These are phyloP conservation scores for Puccinia polysora DNA, from an alignment of 1,284 basidiomycete genomes.

Conservation along the genomic window DNA sequence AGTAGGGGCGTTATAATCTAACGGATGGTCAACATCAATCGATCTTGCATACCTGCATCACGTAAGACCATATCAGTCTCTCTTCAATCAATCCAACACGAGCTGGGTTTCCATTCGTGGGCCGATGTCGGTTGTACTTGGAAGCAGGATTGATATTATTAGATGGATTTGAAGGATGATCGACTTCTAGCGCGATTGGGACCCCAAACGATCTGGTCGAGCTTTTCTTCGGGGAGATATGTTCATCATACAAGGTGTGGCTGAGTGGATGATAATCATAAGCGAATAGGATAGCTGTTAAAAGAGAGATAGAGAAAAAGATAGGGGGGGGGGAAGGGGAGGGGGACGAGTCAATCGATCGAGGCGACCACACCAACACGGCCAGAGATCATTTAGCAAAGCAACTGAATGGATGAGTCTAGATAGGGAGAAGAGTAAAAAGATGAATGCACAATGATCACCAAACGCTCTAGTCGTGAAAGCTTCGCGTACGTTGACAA, in stretches of 20 bases:
- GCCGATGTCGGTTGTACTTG: conserved; percentile 32
- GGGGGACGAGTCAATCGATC: no score
- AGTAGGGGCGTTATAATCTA: neutral
- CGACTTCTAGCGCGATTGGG: conserved; percentile 29
- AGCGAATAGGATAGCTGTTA: conserved; percentile 78
- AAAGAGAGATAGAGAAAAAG: neutral
- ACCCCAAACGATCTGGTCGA: conserved; percentile 46
- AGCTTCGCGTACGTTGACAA: conserved; percentile 80
- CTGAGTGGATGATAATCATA: conserved; percentile 86
- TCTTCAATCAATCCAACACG: conserved; percentile 62
- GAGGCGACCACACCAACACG: no score
- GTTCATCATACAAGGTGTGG: conserved; percentile 71
- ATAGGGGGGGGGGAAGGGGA: no score
- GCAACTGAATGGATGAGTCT: neutral
- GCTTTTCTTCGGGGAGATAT: conserved; percentile 56
- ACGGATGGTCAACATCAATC: neutral
- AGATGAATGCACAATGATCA: conserved; percentile 69
- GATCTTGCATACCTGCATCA: conserved; percentile 62
- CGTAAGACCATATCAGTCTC: conserved; percentile 86
- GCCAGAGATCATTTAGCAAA: neutral
- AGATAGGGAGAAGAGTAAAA: neutral
- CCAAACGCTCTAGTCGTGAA: conserved; percentile 92
- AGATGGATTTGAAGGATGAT: conserved; percentile 20
- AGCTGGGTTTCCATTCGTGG: conserved; percentile 46
- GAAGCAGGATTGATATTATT: conserved; percentile 26